Conservation (phyloP, 352 stramenopile species). For the Globisporangium uncinulatum region DNA sequence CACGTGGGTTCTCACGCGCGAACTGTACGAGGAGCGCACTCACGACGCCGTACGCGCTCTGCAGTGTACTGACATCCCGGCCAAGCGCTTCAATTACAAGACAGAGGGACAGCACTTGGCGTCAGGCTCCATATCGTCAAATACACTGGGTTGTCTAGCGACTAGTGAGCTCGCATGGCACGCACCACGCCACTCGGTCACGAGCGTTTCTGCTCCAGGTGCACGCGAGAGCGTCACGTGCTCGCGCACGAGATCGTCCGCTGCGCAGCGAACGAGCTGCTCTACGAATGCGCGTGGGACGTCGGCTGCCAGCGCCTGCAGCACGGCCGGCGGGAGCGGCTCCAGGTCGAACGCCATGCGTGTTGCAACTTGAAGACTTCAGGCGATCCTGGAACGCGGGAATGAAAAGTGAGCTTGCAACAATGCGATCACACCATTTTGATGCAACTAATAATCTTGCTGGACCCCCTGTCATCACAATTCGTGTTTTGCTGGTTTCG, state of each 20-base stretch:
- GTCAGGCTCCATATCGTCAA: no score
- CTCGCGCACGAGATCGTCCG: conserved; percentile 17
- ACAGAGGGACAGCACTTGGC: no score
- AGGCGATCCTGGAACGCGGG: no score
- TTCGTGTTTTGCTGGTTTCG: no score
- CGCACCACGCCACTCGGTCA: no score
- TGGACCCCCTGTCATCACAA: background rate
- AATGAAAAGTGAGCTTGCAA: no score
- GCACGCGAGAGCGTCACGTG: background rate
- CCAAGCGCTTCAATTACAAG: no score
- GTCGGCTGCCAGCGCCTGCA: conserved; percentile 6
- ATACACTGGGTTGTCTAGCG: no score
- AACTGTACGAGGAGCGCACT: conserved; percentile 20
- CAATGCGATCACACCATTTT: no score
- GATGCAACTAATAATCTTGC: background rate
- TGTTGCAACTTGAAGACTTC: no score
- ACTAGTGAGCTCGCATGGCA: no score
- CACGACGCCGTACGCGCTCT: conserved; percentile 19
- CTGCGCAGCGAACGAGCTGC: conserved; percentile 18
- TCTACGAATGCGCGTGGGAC: conserved; percentile 16
- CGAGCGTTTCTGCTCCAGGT: no score
- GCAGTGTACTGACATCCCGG: background rate
- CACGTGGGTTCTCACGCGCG: conserved; percentile 9
- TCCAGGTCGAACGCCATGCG: conserved; percentile 1
- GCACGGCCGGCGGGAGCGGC: conserved; percentile 8